A percentile compares a stretch with the other conserved stretches of the same genome.
phyloP scores from a whole-genome alignment of 495 filamentous ascomycete species.

The Penicillium roqueforti region DNA sequence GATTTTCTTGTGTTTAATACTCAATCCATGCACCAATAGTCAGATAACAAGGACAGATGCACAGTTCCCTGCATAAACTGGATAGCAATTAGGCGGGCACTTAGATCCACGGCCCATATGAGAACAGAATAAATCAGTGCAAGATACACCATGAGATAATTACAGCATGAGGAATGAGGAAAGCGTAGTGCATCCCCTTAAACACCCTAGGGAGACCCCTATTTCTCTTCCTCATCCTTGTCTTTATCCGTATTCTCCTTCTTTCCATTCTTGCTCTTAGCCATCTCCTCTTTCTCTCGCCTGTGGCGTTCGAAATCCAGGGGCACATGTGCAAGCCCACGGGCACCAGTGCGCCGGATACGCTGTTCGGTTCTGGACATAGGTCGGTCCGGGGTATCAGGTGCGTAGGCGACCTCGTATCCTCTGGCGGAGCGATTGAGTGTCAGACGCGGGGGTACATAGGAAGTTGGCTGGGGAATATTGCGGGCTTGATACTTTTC shows the following conservation, averaged over 20 bases:
- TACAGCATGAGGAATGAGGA: background rate
- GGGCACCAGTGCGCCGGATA: constrained; percentile 37
- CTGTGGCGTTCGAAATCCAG: constrained; percentile 31
- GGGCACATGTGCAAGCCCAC: constrained; percentile 41
- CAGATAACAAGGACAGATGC: background rate
- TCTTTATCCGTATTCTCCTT: background rate
- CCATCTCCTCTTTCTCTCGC: constrained; percentile 20
- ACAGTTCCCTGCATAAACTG: background rate
- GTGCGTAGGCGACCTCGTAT: constrained; percentile 39
- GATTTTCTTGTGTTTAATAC: background rate
- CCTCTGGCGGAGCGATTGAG: constrained; percentile 2
- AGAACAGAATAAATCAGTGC: background rate
- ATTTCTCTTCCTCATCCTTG: background rate
- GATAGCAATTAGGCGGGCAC: background rate
- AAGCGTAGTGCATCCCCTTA: background rate
- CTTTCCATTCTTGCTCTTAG: background rate
- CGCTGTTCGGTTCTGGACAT: constrained; percentile 43
- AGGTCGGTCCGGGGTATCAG: constrained; percentile 35
- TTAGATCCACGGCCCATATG: background rate
- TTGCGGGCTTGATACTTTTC: constrained; percentile 2
- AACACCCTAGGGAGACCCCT: background rate
- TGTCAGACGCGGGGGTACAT: background rate
- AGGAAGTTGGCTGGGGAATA: background rate
- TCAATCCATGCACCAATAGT: background rate
- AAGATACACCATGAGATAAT: background rate